A percentile compares a stretch with the other conserved stretches of the same genome.
phyloP scores from a whole-genome alignment of 225 moss, liverwort and hornwort genomes.

The Antitrichia curtipendula region DNA sequence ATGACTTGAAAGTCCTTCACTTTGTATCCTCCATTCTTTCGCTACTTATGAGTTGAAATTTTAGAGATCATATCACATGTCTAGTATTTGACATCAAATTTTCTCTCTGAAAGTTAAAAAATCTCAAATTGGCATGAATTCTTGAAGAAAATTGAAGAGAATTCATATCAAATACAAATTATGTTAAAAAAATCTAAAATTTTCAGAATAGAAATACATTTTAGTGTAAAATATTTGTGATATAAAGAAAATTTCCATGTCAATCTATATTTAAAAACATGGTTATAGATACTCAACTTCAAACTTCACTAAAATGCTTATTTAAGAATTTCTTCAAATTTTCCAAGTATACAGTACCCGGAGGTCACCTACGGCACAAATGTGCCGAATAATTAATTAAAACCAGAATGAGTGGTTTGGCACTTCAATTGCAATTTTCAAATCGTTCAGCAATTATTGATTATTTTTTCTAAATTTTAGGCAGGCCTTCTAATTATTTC shows the following conservation, averaged over 20 bases:
- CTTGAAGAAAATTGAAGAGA: background rate
- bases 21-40: background rate
- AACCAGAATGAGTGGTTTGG: too few species aligned
- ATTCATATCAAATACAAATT: background rate
- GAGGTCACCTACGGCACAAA: too few species aligned
- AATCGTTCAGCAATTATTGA: too few species aligned
- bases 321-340: background rate
- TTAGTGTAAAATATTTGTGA: accelerated
- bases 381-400: too few species aligned
- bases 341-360: too few species aligned
- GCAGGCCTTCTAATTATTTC: too few species aligned
- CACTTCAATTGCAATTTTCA: too few species aligned
- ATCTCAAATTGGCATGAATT: background rate
- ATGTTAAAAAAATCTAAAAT: background rate
- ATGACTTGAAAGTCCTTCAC: too few species aligned
- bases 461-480: too few species aligned
- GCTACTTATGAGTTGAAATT: background rate
- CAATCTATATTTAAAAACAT: accelerated
- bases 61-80: background rate
- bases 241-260: accelerated
- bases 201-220: background rate
- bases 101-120: background rate
- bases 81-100: background rate
- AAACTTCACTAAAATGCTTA: background rate
- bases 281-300: accelerated